These are phyloP conservation scores for Talaromyces sp. DNA, from an alignment of 2,329 filamentous ascomycete genomes.

Conservation along the genomic window DNA sequence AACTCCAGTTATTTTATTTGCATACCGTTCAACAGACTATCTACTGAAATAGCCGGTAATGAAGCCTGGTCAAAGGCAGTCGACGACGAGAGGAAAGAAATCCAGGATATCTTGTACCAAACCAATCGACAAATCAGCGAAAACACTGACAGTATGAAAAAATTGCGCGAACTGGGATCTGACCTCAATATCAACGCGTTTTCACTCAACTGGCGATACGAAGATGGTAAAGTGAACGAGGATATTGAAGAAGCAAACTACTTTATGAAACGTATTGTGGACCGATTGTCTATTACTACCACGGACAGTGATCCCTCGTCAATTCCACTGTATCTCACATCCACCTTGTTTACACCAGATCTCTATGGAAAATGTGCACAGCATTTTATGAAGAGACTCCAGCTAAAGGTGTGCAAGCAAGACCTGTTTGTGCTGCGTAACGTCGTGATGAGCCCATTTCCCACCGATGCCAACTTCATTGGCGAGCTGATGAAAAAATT, in stretches of 20 bases:
- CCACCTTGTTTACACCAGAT: neutral
- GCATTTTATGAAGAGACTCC: neutral
- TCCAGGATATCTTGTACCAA: neutral
- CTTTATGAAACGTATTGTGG: constrained; percentile 42
- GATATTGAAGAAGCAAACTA: constrained; percentile 47
- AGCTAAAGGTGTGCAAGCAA: constrained; percentile 27
- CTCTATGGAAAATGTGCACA: neutral
- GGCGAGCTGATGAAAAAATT: neutral
- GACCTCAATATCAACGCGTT: neutral
- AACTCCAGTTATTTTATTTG: neutral
- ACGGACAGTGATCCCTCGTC: constrained; percentile 21
- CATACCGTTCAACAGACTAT: neutral
- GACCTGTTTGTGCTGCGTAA: constrained; percentile 44
- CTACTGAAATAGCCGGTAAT: neutral
- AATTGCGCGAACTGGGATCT: neutral
- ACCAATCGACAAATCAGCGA: neutral
- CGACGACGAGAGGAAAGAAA: neutral
- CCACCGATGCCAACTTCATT: neutral
- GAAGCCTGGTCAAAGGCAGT: neutral
- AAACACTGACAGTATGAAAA: neutral
- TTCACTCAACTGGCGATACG: constrained; percentile 37
- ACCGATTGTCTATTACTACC: constrained; percentile 38
- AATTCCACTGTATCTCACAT: neutral
- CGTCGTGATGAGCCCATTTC: constrained; percentile 40
- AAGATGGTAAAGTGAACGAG: constrained; percentile 34